Conservation (phyloP, 2,329 filamentous ascomycete genomes). For the Tolypocladium tundrense region DNA sequence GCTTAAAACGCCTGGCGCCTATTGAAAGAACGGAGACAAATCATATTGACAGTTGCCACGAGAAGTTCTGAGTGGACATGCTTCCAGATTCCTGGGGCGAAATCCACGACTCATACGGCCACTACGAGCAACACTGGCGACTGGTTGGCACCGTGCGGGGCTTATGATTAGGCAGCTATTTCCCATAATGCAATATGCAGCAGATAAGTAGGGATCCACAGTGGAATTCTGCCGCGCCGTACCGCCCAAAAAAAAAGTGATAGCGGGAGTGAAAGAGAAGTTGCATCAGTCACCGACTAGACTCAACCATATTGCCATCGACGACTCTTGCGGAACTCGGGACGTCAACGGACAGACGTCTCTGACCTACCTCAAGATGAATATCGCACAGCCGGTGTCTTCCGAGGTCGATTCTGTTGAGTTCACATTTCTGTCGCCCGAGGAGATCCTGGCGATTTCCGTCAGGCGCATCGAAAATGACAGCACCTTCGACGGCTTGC, state of each 20-base stretch:
- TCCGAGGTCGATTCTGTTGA: slow-evolving; percentile 80
- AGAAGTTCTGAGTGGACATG: no score
- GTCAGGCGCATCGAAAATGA: slow-evolving; percentile 91
- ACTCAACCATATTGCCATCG: slow-evolving; percentile 2
- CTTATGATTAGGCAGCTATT: no score
- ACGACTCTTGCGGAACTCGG: slow-evolving; percentile 3
- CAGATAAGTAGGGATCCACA: not conserved
- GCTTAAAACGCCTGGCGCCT: no score
- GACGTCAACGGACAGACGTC: not conserved
- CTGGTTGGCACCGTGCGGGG: no score
- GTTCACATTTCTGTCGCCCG: slow-evolving; percentile 72
- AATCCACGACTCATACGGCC: no score
- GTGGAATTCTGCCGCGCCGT: slow-evolving; percentile 27
- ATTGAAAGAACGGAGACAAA: no score
- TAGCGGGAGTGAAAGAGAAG: no score
- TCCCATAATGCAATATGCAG: no score
- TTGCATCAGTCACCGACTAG: slow-evolving; percentile 12
- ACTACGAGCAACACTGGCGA: no score
- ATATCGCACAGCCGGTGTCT: slow-evolving; percentile 69
- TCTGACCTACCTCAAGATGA: slow-evolving; percentile 33
- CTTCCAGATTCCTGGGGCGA: no score
- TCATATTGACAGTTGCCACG: no score
- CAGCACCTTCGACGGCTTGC: slow-evolving; percentile 83
- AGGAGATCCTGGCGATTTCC: slow-evolving; percentile 80
- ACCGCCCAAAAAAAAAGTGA: slow-evolving; percentile 31